Evolutionary conservation across 2,329 filamentous ascomycete species (phyloP).

Genomic region (Fusarium sp.): DNA sequence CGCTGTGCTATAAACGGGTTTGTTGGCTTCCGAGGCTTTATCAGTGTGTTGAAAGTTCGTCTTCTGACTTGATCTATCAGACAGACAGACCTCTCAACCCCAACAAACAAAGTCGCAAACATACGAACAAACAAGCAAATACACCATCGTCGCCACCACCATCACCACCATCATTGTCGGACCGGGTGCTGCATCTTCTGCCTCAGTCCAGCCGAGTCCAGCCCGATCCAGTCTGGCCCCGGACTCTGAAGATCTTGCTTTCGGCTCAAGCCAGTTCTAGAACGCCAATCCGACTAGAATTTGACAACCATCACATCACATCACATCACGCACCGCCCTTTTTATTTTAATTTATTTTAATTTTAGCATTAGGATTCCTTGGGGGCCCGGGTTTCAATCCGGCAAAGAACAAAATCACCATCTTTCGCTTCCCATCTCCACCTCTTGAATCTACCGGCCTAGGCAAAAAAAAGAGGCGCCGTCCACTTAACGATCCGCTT

Average conservation of each 20-base stretch:
- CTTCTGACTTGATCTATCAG: background rate
- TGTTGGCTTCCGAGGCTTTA: conserved; percentile 1
- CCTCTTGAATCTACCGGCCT: conserved; percentile 3
- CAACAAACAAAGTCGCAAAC: conserved; percentile 12
- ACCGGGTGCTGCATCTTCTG: conserved; percentile 8
- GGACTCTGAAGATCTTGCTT: conserved; percentile 32
- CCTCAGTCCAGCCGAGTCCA: conserved; percentile 33
- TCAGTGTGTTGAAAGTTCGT: conserved; percentile 10
- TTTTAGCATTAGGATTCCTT: conserved; percentile 27
- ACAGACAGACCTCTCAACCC: conserved; percentile 10
- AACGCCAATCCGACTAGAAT: conserved; percentile 27
- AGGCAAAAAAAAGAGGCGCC: conserved; percentile 15
- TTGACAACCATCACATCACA: conserved; percentile 32
- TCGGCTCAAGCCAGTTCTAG: conserved; percentile 36
- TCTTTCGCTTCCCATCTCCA: conserved; percentile 10
- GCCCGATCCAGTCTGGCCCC: conserved; percentile 38
- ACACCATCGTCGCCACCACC: conserved; percentile 3
- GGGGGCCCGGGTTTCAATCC: conserved; percentile 15
- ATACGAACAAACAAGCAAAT: background rate
- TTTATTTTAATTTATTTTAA: conserved; percentile 5
- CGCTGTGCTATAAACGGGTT: conserved; percentile 25
- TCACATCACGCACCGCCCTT: conserved; percentile 22
- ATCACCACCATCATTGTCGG: conserved; percentile 5
- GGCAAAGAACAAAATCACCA: conserved; percentile 22
- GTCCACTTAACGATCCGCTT: conserved; percentile 18